phyloP scores from a whole-genome alignment of 768 basidiomycete genomes.

The Boletus eberwhitei region DNA sequence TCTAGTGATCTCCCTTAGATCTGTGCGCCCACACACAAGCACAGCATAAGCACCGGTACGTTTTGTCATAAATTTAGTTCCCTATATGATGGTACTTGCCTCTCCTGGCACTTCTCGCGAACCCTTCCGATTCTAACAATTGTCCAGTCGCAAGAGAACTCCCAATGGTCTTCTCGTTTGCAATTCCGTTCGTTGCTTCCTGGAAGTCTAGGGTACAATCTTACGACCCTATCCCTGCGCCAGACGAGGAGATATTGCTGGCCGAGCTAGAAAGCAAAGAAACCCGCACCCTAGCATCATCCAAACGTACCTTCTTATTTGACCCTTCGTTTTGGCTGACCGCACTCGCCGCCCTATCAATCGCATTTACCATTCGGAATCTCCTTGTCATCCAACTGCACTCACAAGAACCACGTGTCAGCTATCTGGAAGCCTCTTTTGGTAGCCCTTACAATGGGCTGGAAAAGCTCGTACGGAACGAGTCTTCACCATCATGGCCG shows the following conservation, averaged over 20 bases:
- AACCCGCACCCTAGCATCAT: neutral
- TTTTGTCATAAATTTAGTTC: neutral
- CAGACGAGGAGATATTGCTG: constrained; percentile 17
- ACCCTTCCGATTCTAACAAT: neutral
- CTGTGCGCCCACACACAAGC: neutral
- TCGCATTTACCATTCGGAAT: constrained; percentile 19
- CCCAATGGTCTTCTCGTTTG: constrained; percentile 5
- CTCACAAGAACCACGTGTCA: neutral
- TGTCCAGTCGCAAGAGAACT: neutral
- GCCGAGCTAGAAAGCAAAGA: neutral
- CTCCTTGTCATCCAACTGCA: constrained; percentile 15
- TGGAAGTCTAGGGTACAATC: neutral
- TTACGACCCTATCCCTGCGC: constrained; percentile 12
- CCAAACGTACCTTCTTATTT: neutral
- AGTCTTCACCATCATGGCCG: constrained; percentile 28
- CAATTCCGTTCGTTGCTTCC: neutral
- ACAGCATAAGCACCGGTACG: constrained; percentile 9
- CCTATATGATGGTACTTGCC: constrained; percentile 4
- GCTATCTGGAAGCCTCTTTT: constrained; percentile 9
- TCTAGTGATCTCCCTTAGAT: neutral
- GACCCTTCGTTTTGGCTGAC: constrained; percentile 22
- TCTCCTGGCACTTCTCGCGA: neutral
- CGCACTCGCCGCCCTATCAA: constrained; percentile 13
- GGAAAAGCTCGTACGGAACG: constrained; percentile 23
- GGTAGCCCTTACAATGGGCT: constrained; percentile 23